A percentile compares a stretch with the other conserved stretches of the same genome.
phyloP scores from a whole-genome alignment of 768 basidiomycete genomes.

The Leccinum pellstonianum region DNA sequence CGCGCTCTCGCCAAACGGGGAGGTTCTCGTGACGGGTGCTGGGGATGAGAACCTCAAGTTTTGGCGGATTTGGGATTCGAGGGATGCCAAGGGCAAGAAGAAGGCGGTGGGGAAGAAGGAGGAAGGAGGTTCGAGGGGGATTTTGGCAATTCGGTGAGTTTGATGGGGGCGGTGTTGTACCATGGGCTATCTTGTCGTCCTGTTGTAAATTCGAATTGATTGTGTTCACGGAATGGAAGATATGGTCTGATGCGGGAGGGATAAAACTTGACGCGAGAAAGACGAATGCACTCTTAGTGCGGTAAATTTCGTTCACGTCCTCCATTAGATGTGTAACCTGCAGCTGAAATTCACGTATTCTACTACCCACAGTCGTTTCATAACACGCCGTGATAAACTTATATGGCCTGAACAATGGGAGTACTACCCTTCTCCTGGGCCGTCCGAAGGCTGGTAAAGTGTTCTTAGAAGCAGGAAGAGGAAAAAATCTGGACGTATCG shows the following conservation, averaged over 20 bases:
- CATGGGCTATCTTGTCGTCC: neutral
- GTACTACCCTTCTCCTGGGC: conserved; percentile 73
- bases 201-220: neutral
- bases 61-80: conserved; percentile 83
- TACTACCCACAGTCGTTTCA: neutral
- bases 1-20: conserved; percentile 82
- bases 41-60: conserved; percentile 97
- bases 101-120: conserved; percentile 33
- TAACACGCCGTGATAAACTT: neutral
- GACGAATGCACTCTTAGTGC: too few species aligned
- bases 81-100: conserved; percentile 35
- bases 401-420: conserved; percentile 45
- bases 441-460: conserved; percentile 52
- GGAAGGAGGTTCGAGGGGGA: conserved; percentile 34
- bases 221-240: neutral
- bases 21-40: conserved; percentile 88
- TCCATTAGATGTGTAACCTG: too few species aligned
- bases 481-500: neutral
- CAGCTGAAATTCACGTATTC: neutral
- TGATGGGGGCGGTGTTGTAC: neutral
- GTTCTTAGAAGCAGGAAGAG: neutral
- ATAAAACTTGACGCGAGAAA: too few species aligned
- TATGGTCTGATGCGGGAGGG: too few species aligned
- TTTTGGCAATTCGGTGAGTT: conserved; percentile 37
- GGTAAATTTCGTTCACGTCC: too few species aligned